These are phyloP conservation scores for Komagataella ulmi DNA, from an alignment of 805 yeast species.

Conservation along the genomic window DNA sequence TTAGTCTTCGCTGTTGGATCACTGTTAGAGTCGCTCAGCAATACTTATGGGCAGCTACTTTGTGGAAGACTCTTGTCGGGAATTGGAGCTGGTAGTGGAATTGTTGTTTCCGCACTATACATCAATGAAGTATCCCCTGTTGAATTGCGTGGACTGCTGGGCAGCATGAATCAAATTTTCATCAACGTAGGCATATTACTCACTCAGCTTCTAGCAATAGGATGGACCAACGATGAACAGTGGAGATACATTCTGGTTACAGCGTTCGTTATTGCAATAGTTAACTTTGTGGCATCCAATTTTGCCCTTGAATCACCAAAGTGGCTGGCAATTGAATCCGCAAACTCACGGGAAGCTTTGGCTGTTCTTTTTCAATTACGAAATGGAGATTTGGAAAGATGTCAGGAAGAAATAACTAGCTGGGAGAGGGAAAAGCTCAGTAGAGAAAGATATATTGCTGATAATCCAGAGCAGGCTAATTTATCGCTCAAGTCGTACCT, in stretches of 20 bases:
- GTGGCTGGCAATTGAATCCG: conserved; percentile 43
- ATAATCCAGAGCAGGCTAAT: conserved; percentile 9
- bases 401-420: conserved; percentile 12
- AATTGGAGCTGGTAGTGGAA: conserved; percentile 73
- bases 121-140: conserved; percentile 73
- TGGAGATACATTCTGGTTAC: conserved; percentile 68
- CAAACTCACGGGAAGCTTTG: conserved; percentile 16
- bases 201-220: conserved; percentile 64
- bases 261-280: conserved; percentile 41
- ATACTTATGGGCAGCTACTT: conserved; percentile 27
- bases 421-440: conserved; percentile 17
- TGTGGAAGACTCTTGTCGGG: conserved; percentile 74
- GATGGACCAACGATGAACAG: conserved; percentile 44
- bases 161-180: conserved; percentile 81
- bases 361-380: conserved; percentile 24
- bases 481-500: conserved; percentile 31
- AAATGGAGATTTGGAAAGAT: conserved; percentile 6
- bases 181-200: conserved; percentile 75
- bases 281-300: conserved; percentile 29
- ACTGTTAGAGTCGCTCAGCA: conserved; percentile 37
- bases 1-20: conserved; percentile 49
- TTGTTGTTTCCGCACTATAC: conserved; percentile 75
- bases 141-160: conserved; percentile 59
- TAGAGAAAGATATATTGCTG: conserved; percentile 10
- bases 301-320: conserved; percentile 64